Percentiles rank a stretch among this genome's conserved stretches.
phyloP scores from a whole-genome alignment of 768 basidiomycete species.

The Russula ochroleuca region DNA sequence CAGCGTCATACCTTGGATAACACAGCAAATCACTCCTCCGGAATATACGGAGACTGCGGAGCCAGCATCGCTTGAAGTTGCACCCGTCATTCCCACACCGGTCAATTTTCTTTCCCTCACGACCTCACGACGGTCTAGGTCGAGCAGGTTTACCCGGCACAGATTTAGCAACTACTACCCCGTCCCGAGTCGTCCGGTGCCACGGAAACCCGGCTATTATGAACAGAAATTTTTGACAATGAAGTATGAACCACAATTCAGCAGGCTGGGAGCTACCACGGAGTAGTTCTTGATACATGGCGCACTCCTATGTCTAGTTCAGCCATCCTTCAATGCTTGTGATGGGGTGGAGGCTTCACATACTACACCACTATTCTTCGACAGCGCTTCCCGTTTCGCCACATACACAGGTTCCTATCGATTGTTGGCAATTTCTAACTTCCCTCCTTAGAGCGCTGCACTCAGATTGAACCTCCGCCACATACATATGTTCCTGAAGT shows the following conservation, averaged over 20 bases:
- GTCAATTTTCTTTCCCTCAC: not conserved
- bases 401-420: not conserved
- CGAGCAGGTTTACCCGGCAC: not conserved
- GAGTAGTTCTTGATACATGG: not conserved
- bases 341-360: not conserved
- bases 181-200: not conserved
- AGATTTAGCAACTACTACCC: not conserved
- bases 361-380: not conserved
- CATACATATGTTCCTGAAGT: not conserved
- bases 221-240: not conserved
- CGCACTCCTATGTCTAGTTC: not conserved
- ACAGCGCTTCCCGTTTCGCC: not conserved
- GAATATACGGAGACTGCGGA: not conserved
- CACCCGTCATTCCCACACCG: not conserved
- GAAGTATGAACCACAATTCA: not conserved
- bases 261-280: not conserved
- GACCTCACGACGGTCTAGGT: not conserved
- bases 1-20: slow-evolving; percentile 14
- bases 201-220: not conserved
- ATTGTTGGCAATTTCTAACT: not conserved
- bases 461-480: slow-evolving; percentile 1
- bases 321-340: not conserved
- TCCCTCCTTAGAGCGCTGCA: not conserved
- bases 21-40: not conserved
- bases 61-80: not conserved